Base-by-base conservation (phyloP, 1,284 basidiomycete species). In the Hymenochaete sp. region DNA sequence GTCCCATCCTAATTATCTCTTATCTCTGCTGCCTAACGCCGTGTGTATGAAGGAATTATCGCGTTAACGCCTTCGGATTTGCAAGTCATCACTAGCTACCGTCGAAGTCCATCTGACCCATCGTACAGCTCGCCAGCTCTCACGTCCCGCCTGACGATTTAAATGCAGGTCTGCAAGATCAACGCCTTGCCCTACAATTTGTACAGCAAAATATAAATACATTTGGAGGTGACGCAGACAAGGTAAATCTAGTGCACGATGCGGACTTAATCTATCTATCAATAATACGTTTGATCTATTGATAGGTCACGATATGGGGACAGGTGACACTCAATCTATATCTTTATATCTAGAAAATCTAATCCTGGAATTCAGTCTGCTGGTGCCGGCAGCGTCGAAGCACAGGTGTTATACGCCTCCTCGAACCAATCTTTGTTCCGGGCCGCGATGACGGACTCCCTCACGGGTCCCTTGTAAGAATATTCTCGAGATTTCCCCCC, bases 211-310 rank as follows among this genome's bases (percentile, higher is more conserved):
- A 84, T 50, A 73, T 85, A 26, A 64, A 62, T 0, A 62, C 62
- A 0, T 84, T 86, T 54, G 80, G 81, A 3, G 82, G 82, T 0
- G 77, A 83, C 57, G 68, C 73, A 9, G 50, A 57, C 29, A 79
- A 78, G 62, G 76, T 75, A 45, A 18, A 32, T 13, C n/a, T 16
- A 4, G 4, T 2, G 18, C 21, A 14, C 5, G 1, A 18, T 16
- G 21, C 11, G 9, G 3, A 11, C 33, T 18, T 18, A 8, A 18
- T 8, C 33, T 16, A n/a, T 41, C 21, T 25, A 4, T 26, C 11
- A 37, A n/a, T 26, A 35, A 35, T 19, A n/a, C 13, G 13, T 35
- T 6, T n/a, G 14, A 35, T 35, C 13, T 35, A 16, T 13, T 3
- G 6, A 37, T 43, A 78, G 75, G 72, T 77, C 19, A 77, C 75